Evolutionary conservation across 225 moss, liverwort and hornwort genomes (phyloP).

Genomic region (Climacium dendroides): DNA sequence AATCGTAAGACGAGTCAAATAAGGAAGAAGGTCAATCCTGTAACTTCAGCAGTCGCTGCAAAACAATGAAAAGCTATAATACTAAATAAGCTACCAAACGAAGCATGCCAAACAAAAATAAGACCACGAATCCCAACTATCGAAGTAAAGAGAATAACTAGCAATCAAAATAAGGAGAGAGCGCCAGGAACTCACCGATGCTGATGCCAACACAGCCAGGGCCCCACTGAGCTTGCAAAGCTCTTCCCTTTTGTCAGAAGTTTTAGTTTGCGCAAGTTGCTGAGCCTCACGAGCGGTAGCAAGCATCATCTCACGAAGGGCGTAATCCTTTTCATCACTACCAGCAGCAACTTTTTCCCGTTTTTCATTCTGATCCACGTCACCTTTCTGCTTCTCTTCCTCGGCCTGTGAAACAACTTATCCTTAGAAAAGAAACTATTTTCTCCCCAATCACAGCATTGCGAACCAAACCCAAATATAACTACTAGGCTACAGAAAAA

Average conservation of each 20-base stretch:
- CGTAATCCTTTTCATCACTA: conserved; percentile 40
- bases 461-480: not conserved
- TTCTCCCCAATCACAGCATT: not conserved
- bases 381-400: conserved; percentile 55
- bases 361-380: conserved; percentile 29
- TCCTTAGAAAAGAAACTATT: not conserved
- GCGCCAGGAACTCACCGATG: conserved; percentile 48
- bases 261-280: conserved; percentile 58
- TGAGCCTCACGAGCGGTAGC: conserved; percentile 66
- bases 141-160: not conserved
- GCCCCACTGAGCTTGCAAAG: conserved; percentile 97
- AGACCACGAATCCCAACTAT: not conserved
- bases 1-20: not conserved
- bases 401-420: conserved; percentile 23
- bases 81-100: not conserved
- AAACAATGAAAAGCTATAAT: not conserved
- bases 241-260: conserved; percentile 74
- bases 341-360: conserved; percentile 20
- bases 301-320: conserved; percentile 50
- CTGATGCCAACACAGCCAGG: conserved; percentile 92
- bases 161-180: not conserved
- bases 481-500: not conserved
- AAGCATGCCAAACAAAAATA: not conserved
- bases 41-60: not conserved
- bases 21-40: not conserved